A percentile compares a stretch with the other conserved stretches of the same genome.
Evolutionary conservation across 768 basidiomycete genomes (phyloP).

Genomic region (Lentinula raphanica): DNA sequence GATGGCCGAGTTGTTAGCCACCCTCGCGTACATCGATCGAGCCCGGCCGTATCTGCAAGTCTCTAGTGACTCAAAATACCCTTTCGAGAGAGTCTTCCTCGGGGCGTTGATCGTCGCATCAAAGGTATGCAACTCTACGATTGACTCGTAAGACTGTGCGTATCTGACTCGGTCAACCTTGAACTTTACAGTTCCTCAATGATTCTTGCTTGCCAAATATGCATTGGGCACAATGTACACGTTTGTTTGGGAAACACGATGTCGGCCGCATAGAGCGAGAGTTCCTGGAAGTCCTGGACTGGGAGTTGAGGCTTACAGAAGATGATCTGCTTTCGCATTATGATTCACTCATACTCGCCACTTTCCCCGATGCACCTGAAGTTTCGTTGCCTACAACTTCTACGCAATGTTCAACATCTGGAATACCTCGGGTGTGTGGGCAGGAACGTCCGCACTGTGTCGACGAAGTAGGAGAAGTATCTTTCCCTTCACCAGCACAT

Average conservation of each 20-base stretch:
- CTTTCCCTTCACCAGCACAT: not conserved
- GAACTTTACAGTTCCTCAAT: conserved; percentile 75
- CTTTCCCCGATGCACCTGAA: not conserved
- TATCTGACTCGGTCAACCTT: not conserved
- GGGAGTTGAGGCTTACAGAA: conserved; percentile 62
- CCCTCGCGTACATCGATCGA: conserved; percentile 73
- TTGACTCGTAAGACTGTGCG: not conserved
- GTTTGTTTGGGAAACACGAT: conserved; percentile 76
- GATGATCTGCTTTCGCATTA: conserved; percentile 55
- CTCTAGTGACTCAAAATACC: conserved; percentile 66
- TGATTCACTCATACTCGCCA: not conserved
- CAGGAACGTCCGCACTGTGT: not conserved
- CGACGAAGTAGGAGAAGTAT: not conserved
- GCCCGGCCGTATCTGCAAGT: conserved; percentile 77
- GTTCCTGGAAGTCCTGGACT: conserved; percentile 75
- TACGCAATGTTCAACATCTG: too few species aligned
- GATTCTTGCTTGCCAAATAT: conserved; percentile 87
- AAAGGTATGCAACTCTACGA: conserved; percentile 47
- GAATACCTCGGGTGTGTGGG: too few species aligned
- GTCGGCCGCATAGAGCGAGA: conserved; percentile 79
- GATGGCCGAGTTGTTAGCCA: conserved; percentile 59
- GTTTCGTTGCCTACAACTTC: not conserved
- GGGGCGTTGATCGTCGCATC: conserved; percentile 82
- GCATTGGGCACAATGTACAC: conserved; percentile 81
- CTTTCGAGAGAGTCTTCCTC: conserved; percentile 84